A percentile compares a stretch with the other conserved stretches of the same genome.
Conservation (phyloP, 768 basidiomycete genomes). For the Collybia sordida region DNA sequence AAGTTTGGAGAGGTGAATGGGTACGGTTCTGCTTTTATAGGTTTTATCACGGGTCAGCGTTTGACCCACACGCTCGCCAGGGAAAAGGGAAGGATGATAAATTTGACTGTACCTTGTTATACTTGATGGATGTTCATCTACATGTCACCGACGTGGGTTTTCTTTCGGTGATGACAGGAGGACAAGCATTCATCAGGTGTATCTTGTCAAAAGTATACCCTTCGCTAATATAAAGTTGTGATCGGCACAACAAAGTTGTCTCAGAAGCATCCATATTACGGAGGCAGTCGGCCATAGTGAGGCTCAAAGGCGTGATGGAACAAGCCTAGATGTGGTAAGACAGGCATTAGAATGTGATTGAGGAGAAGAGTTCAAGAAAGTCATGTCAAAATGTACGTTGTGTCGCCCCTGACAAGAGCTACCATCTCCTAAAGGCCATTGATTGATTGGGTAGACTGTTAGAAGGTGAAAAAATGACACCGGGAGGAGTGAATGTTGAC, state of each 20-base stretch:
- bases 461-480: neutral
- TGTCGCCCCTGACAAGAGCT: neutral
- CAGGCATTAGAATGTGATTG: neutral
- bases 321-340: neutral
- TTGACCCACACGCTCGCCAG: no score
- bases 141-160: no score
- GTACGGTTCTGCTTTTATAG: neutral
- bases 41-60: neutral
- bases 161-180: no score
- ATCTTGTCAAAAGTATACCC: no score
- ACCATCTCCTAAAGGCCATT: neutral
- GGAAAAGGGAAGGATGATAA: no score
- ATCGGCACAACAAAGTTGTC: neutral
- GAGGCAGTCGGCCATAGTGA: constrained; percentile 2
- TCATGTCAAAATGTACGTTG: neutral
- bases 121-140: no score
- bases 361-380: neutral
- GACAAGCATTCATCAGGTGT: no score
- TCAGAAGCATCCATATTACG: neutral
- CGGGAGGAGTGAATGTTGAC: no score
- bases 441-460: neutral
- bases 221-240: neutral
- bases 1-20: neutral
- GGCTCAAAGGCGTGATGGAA: neutral
- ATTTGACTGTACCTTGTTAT: no score